phyloP scores from a whole-genome alignment of 2,329 filamentous ascomycete genomes.

The Knufia fluminis region DNA sequence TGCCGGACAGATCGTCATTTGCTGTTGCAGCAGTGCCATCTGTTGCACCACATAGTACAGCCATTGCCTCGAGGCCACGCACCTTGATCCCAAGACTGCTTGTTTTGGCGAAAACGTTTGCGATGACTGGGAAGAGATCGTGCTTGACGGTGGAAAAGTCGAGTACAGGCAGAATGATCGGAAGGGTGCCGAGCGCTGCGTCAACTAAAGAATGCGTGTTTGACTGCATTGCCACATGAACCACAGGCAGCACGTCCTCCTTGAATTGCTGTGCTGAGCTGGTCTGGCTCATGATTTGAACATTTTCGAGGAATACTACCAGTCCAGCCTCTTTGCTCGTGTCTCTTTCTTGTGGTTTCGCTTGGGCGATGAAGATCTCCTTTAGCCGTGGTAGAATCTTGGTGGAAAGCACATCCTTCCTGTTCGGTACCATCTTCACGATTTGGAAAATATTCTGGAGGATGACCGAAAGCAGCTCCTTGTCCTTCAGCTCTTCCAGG shows the following conservation, averaged over 20 bases:
- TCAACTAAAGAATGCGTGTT: slow-evolving; percentile 84
- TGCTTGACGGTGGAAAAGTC: slow-evolving; percentile 97
- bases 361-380: slow-evolving; percentile 64
- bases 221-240: slow-evolving; percentile 75
- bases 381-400: slow-evolving; percentile 76
- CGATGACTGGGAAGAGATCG: slow-evolving; percentile 87
- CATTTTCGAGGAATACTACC: slow-evolving; percentile 82
- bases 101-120: slow-evolving; percentile 82
- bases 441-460: slow-evolving; percentile 91
- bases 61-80: slow-evolving; percentile 79
- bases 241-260: slow-evolving; percentile 83
- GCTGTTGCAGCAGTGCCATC: slow-evolving; percentile 31
- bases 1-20: slow-evolving; percentile 66
- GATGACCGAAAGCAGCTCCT: slow-evolving; percentile 72
- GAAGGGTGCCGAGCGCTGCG: slow-evolving; percentile 67
- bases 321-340: slow-evolving; percentile 76
- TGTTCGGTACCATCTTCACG: slow-evolving; percentile 65
- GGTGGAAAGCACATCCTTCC: slow-evolving; percentile 70
- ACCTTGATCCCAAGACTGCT: slow-evolving; percentile 93
- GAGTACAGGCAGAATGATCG: slow-evolving; percentile 72
- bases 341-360: slow-evolving; percentile 59
- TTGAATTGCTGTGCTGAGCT: slow-evolving; percentile 89
- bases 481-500: slow-evolving; percentile 88
- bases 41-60: slow-evolving; percentile 75
- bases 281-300: slow-evolving; percentile 65